These are phyloP conservation scores for Amanita jacksonii DNA, from an alignment of 768 basidiomycete species.

Conservation along the genomic window DNA sequence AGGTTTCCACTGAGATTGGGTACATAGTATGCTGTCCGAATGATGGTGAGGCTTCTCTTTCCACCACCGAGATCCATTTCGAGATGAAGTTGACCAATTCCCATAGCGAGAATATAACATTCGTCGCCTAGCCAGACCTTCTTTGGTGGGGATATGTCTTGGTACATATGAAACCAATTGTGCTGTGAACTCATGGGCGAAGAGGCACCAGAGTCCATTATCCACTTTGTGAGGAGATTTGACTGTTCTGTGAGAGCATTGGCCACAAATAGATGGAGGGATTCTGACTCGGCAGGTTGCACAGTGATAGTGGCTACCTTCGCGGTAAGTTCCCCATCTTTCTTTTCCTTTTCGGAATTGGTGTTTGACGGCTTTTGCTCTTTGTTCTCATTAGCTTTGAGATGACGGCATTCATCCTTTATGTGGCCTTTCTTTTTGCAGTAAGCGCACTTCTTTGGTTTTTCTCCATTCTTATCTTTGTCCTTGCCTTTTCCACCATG, in stretches of 20 bases:
- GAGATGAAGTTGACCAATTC: background rate
- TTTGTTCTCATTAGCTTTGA: conserved; percentile 8
- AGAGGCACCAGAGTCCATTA: conserved; percentile 11
- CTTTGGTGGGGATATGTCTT: conserved; percentile 2
- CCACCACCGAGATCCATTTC: background rate
- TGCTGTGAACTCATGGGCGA: conserved; percentile 10
- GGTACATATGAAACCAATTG: conserved; percentile 11
- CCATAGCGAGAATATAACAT: conserved; percentile 9
- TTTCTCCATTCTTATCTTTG: conserved; percentile 6
- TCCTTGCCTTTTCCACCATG: conserved; percentile 3
- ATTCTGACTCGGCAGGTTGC: too few species aligned
- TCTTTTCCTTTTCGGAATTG: conserved; percentile 6
- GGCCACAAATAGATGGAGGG: conserved; percentile 7
- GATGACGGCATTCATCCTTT: conserved; percentile 11
- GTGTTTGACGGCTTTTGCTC: conserved; percentile 1
- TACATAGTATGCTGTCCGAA: background rate
- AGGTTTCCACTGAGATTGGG: conserved; percentile 7
- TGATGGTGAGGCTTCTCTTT: conserved; percentile 6
- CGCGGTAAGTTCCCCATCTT: conserved; percentile 6
- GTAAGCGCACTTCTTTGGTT: conserved; percentile 9
- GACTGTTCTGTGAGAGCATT: background rate
- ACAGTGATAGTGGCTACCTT: conserved; percentile 2
- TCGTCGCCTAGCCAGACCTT: conserved; percentile 13
- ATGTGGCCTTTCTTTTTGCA: conserved; percentile 14
- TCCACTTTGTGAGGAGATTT: conserved; percentile 8